Base-by-base conservation (phyloP, 2,329 filamentous ascomycete genomes). In the Ascocoryne sarcoides region DNA sequence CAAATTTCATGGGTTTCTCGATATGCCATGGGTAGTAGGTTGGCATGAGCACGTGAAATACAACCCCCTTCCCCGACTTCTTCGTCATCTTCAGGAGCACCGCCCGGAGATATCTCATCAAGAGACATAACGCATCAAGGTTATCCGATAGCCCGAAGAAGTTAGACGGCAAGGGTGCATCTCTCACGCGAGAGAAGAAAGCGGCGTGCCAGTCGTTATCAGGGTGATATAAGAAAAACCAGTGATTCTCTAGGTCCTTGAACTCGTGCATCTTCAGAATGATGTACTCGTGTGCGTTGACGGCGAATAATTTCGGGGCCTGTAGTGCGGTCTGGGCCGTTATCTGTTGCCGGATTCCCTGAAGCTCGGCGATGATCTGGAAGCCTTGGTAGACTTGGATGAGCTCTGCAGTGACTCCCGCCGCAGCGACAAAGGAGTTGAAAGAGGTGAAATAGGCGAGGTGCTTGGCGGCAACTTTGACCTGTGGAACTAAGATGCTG, bases 61-160 rank as follows among this genome's bases (percentile, higher is more conserved):
- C 2, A 54, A 54, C 3, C 53, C 48, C 12, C 39, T 51, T 29
- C 42, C 46, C 23, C 44, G 53, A 21, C 52, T 55, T 39, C 48
- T 43, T 45, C 16, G n/a, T n/a, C n/a, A n/a, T n/a, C n/a, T n/a
- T n/a, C n/a, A n/a, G n/a, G n/a, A n/a, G n/a, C n/a, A n/a, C n/a
- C n/a, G n/a, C 8, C 10, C 34, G 34, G 39, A 41, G 47, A 43
- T 12, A 53, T 42, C 36, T 52, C 63, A 65, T 65, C 39, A 64
- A 65, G 37, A 63, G 53, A 35, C 64, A 64, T 14, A 60, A 54
- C 0, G 62, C 62, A 42, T 65, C 63, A 17, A 66, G 57, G 39
- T 65, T 61, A 30, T 65, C 64, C 21, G 62, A 62, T 43, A 64
- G 63, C 17, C 62, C 63, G 42, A 62, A 62, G 31, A 66, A 66